These are phyloP conservation scores for Neckera pumila DNA, from an alignment of 225 moss, liverwort and hornwort species.

Conservation along the genomic window DNA sequence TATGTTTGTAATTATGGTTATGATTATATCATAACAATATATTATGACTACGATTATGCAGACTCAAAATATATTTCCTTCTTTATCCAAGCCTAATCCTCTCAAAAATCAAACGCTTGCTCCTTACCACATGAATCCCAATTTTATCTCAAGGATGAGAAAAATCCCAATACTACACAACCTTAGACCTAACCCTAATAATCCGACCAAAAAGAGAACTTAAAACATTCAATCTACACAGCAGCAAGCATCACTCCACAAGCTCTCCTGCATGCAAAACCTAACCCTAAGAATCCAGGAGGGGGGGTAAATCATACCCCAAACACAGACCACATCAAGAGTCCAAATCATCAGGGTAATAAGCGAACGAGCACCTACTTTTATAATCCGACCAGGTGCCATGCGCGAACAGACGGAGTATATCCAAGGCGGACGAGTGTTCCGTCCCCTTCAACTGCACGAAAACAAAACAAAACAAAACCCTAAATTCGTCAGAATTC, in stretches of 20 bases:
- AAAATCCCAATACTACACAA: background rate
- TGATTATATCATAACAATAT: background rate
- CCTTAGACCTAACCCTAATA: background rate
- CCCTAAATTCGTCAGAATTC: background rate
- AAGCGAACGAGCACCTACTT: conserved; percentile 20
- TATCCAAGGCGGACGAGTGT: conserved; percentile 59
- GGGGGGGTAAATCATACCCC: background rate
- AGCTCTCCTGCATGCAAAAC: background rate
- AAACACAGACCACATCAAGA: background rate
- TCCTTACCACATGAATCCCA: background rate
- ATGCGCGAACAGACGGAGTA: conserved; percentile 81
- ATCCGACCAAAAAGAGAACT: background rate
- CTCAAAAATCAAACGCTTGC: background rate
- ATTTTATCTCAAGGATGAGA: background rate
- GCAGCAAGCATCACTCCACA: background rate
- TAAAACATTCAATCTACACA: background rate
- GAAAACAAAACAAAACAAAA: background rate
- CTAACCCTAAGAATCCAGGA: background rate
- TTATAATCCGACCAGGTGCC: conserved; percentile 87
- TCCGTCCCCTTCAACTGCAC: conserved; percentile 82
- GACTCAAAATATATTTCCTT: background rate
- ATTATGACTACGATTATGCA: background rate
- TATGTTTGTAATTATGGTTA: background rate
- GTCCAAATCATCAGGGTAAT: background rate
- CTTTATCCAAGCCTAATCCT: background rate